phyloP scores from a whole-genome alignment of 2,329 filamentous ascomycete species.

The Fusarium heterosporum region DNA sequence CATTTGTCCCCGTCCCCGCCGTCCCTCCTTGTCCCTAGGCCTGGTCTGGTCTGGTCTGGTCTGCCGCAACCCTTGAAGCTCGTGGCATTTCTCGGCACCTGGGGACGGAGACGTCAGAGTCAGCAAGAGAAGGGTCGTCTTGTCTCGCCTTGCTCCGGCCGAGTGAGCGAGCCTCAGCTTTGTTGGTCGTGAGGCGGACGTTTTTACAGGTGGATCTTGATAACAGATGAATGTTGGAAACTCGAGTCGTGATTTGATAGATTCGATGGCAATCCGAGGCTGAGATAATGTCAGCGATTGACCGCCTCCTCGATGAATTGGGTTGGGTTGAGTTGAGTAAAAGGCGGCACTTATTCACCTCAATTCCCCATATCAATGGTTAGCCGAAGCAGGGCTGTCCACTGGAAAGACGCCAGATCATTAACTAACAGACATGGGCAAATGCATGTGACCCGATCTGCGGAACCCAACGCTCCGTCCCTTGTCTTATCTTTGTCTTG shows the following conservation, averaged over 20 bases:
- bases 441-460: conserved; percentile 48
- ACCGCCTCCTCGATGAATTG: conserved; percentile 17
- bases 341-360: conserved; percentile 25
- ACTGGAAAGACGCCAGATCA: conserved; percentile 40
- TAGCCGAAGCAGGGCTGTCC: conserved; percentile 34
- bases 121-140: conserved; percentile 31
- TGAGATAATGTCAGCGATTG: conserved; percentile 20
- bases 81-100: conserved; percentile 41
- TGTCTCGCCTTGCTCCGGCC: conserved; percentile 29
- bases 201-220: conserved; percentile 35
- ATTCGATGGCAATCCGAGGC: conserved; percentile 12
- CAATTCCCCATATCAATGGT: conserved; percentile 25
- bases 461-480: conserved; percentile 23
- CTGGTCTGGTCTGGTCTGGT: neutral
- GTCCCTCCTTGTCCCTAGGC: too few relatives aligned
- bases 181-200: conserved; percentile 36
- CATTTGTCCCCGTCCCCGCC: conserved; percentile 11
- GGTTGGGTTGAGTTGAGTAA: neutral
- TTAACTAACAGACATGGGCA: conserved; percentile 27
- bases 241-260: conserved; percentile 10
- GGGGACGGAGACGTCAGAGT: conserved; percentile 19
- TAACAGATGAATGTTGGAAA: conserved; percentile 25
- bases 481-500: conserved; percentile 6
- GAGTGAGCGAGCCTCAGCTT: conserved; percentile 37
- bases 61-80: conserved; percentile 35